phyloP scores from a whole-genome alignment of 2,329 filamentous ascomycete species.

The Lasiodiplodia sp. region DNA sequence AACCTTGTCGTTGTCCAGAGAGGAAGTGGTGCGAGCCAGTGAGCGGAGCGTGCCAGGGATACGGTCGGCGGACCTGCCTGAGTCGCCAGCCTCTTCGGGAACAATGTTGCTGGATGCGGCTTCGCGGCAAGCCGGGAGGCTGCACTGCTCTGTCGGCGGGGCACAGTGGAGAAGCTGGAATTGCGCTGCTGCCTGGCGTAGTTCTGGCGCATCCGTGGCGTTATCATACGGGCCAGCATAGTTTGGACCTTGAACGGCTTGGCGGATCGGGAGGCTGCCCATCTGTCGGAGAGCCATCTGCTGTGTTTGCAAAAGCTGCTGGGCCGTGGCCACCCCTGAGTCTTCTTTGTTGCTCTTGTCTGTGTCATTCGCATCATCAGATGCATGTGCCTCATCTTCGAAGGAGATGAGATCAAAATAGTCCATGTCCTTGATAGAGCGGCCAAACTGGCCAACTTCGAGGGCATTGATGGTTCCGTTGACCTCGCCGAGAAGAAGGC shows the following conservation, averaged over 20 bases:
- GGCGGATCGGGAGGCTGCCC: conserved; percentile 52
- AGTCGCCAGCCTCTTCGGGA: conserved; percentile 49
- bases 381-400: not conserved
- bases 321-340: conserved; percentile 39
- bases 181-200: conserved; percentile 39
- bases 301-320: conserved; percentile 40
- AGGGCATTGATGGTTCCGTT: conserved; percentile 63
- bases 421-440: conserved; percentile 39
- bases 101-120: conserved; percentile 41
- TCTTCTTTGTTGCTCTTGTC: conserved; percentile 5
- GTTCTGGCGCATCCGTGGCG: conserved; percentile 37
- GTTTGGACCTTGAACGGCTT: conserved; percentile 54
- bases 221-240: conserved; percentile 51
- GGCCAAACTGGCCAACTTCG: conserved; percentile 48
- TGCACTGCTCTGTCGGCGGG: conserved; percentile 35
- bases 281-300: conserved; percentile 48
- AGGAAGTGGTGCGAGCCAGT: conserved; percentile 28
- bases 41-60: conserved; percentile 48
- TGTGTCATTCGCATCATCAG: not conserved
- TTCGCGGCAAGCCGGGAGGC: conserved; percentile 40
- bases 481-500: conserved; percentile 65
- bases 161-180: conserved; percentile 43
- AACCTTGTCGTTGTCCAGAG: not conserved
- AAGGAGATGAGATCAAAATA: conserved; percentile 37
- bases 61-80: conserved; percentile 48